Base-by-base conservation (phyloP, 2,329 filamentous ascomycete genomes). In the Cladophialophora carrionii region DNA sequence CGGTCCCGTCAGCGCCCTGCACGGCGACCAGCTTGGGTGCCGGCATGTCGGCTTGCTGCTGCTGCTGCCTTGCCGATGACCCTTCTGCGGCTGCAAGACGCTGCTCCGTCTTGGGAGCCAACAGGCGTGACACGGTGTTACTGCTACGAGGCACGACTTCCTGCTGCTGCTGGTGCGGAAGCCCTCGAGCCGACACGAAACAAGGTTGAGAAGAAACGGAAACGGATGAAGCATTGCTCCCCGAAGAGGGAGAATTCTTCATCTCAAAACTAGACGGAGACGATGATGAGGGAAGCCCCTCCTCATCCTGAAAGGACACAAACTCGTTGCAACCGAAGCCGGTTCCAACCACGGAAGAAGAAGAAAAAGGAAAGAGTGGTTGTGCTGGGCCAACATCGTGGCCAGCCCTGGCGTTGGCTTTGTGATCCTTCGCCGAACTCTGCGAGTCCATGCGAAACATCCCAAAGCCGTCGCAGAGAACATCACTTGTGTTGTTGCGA, bases 21-120 rank as follows among this genome's bases (percentile, higher is more conserved):
- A 85, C 82, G 65, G 80, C 80, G 68, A 83, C 75, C 78, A 84
- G 83, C 73, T 79, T 80, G 71, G 77, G 78, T 70, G 79, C 77
- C 69, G 77, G 73, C 31, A 71, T 71, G 52, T 72, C 62, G 67
- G 51, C 34, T 67, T 68, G 52, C 55, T 76, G 74, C n/a, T 29
- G 26, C 26, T 68, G 52, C 55, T 76, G 74, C n/a, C 6, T 3
- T 6, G 73, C 68, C 46, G 72, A 70, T 52, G 74, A 71, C 68
- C 66, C 73, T 57, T 74, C 72, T n/a, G 26, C n/a, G n/a, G n/a
- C 26, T 52, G 57, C 57, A 73, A 29, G 70, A 54, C 74, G 71
- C 66, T 78, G 71, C 66, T 78, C 75, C 46, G 75, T 71, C 71
- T 85, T 79, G 66, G 81, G 83, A 29, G 81, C 81, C 68, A 86